Evolutionary conservation across 257 asterid genomes (phyloP).

Genomic region (Galeopsis tetrahit): DNA sequence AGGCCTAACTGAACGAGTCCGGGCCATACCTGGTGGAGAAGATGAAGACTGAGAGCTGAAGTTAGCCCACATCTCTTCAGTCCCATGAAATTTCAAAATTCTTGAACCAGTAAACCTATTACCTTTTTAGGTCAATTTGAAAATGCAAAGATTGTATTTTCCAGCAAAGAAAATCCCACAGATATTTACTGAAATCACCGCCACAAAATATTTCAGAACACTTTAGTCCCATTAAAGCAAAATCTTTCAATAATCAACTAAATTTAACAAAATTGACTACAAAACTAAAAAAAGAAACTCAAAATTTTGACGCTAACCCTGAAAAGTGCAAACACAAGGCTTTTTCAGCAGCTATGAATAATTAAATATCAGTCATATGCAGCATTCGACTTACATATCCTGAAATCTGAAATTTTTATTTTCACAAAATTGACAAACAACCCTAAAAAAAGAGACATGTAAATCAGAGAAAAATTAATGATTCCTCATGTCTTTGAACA

Average conservation of each 20-base stretch:
- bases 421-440: conserved; percentile 4
- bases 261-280: conserved; percentile 25
- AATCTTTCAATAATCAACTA: conserved; percentile 31
- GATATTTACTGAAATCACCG: no score
- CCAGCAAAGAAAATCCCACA: no score
- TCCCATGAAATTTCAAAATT: no score
- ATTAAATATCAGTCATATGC: conserved; percentile 19
- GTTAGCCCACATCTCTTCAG: no score
- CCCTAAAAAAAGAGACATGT: conserved; percentile 19
- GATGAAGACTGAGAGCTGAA: no score
- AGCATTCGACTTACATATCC: conserved; percentile 15
- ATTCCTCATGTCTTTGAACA: conserved; percentile 40
- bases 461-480: conserved; percentile 19
- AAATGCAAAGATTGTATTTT: neutral
- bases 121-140: no score
- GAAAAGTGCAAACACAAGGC: neutral
- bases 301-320: neutral
- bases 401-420: neutral
- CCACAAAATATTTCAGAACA: no score
- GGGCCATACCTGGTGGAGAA: no score
- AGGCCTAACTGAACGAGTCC: no score
- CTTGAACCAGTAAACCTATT: no score
- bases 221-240: conserved; percentile 30
- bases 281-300: neutral
- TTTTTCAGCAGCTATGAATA: neutral